Evolutionary conservation across 805 yeast species (phyloP), one percentile per base, ranked within the genome.

Genomic region (Candida hungchunana): DNA sequence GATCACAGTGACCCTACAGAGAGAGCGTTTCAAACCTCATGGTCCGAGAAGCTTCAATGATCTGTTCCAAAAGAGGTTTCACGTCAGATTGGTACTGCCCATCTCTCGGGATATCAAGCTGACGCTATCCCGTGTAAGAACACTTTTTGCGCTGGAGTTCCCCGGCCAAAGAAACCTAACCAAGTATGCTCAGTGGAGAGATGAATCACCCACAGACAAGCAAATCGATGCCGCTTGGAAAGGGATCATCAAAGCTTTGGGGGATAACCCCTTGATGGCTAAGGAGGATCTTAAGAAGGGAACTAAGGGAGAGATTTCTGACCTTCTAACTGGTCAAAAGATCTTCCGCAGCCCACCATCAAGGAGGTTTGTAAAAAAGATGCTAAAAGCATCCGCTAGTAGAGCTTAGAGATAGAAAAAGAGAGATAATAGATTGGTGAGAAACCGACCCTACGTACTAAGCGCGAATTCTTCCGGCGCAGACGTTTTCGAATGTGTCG

Each of bases 141-240:
- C 24, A 3, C 17, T 37, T 12, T n/a, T 40, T 11, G 28, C 28
- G 13, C 28, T 18, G 14, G 32, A 29, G 12, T 26, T 22, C 26
- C 31, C 3, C 20, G 22, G n/a, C n/a, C 32, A 36, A 31, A 17
- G 47, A 47, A 18, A 42, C 15, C 27, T 44, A 3, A 47, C 60
- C 12, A 59, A 54, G 29, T 54, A 35, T 36, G 56, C 64, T 9
- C 41, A 37, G 14, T 64, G 69, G 69, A 54, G 69, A 39, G 26
- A 26, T 2, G 37, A 40, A 1, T 40, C 48, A 2, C 56, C 66
- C 1, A 43, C 66, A 2, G 26, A 36, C 3, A 58, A 48, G 26
- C 69, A 64, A 34, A 35, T 37, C 7, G 23, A 18, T 11, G 21
- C 36, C 5, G 9, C 24, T 2, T 39, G 39, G 30, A 21, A 24